Conservation (phyloP, 345 rosid genomes). For the Populus deltoides region DNA sequence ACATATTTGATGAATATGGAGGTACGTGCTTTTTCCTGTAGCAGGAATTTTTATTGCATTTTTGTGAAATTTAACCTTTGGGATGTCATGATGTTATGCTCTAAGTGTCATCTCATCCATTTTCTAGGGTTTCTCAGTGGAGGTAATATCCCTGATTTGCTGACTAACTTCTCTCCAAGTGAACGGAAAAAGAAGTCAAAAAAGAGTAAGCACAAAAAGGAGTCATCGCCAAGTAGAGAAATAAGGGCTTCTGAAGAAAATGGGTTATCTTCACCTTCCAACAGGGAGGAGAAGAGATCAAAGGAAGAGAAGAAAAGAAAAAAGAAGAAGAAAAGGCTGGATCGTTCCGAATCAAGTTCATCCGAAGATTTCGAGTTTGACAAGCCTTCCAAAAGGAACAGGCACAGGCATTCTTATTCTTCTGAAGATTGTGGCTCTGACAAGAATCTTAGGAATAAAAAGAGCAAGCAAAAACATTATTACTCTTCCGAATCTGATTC, state of each 20-base stretch:
- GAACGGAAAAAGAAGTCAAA: slow-evolving; percentile 50
- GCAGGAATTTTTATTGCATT: neutral
- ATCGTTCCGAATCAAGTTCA: slow-evolving; percentile 34
- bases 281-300: slow-evolving; percentile 30
- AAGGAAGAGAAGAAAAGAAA: slow-evolving; percentile 44
- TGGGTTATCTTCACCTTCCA: slow-evolving; percentile 36
- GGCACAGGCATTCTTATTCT: slow-evolving; percentile 26
- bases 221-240: slow-evolving; percentile 35
- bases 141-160: slow-evolving; percentile 56
- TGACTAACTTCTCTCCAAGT: slow-evolving; percentile 44
- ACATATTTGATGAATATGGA: slow-evolving; percentile 96
- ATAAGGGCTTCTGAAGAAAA: slow-evolving; percentile 27
- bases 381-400: slow-evolving; percentile 27
- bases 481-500: slow-evolving; percentile 13
- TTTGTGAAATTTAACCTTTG: neutral
- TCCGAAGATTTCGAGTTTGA: slow-evolving; percentile 35
- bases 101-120: neutral
- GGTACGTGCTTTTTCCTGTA: slow-evolving; percentile 40
- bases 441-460: slow-evolving; percentile 25
- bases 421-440: slow-evolving; percentile 36
- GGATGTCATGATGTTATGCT: neutral
- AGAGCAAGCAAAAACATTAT: slow-evolving; percentile 23
- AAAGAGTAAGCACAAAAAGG: slow-evolving; percentile 46
- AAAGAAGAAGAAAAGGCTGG: slow-evolving; percentile 34
- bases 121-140: slow-evolving; percentile 72